Evolutionary conservation across 106 monocot genomes (phyloP), one percentile per base, ranked within the genome.

Genomic region (Dendrobium catenatum): DNA sequence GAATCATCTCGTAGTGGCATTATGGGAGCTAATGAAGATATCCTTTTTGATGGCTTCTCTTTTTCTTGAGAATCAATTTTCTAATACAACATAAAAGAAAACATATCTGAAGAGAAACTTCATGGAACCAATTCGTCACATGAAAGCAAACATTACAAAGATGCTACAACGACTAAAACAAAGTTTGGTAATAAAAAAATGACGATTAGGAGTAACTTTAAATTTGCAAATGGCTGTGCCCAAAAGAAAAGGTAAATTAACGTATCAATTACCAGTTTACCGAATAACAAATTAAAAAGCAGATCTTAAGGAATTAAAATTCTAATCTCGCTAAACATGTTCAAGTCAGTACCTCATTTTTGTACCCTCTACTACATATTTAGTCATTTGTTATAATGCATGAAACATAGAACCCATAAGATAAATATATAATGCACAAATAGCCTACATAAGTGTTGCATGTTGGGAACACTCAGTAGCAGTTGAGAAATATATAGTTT

Each of bases 31-130:
- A 92, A 75, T 78, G 81, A 79, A 77, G 86, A 82, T 67, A 87
- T 80, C 46, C 81, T 87, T 78, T 88, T 99, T 67, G 85, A 84
- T 78, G 95, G 77, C 49, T 85, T 89, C 64, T 93, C 93, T 76
- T 78, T 89, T 78, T 92, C 94, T 88, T 95, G 90, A 74, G 89
- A 90, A 58, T 84, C 77, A 85, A 91, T 82, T 84, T 87, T 93
- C 99, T 99, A 83, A 66, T n/a, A n/a, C 43, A 51, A 82, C 26
- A 76, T n/a, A 82, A 37, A 59, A 59, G 10, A 33, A 81, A 75
- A 20, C 11, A 58, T 13, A 74, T 56, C 27, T n/a, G 13, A 9
- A 24, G 11, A 42, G 31, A 66, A 79, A n/a, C 9, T n/a, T 79
- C 54, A 29, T 4, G 61, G 55, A 76, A 6, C 1, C 24, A 55